Evolutionary conservation across 2,329 filamentous ascomycete genomes (phyloP).

Genomic region (Pezicula carpinea): DNA sequence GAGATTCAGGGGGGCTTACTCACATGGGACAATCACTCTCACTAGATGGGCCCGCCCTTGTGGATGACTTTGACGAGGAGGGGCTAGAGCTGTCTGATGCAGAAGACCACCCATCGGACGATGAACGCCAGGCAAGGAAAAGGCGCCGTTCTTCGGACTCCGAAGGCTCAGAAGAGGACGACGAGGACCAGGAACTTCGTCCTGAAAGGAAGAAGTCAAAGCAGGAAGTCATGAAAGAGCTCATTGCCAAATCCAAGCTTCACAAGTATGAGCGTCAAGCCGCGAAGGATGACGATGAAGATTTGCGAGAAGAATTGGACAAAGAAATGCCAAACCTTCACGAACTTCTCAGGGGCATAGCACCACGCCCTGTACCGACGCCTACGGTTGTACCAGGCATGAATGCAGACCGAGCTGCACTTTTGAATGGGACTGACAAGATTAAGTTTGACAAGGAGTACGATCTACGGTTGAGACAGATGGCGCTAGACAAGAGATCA

Average conservation of each 20-base stretch:
- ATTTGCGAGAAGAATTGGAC: slow-evolving; percentile 78
- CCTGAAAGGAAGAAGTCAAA: slow-evolving; percentile 90
- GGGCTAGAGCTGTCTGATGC: slow-evolving; percentile 58
- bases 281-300: slow-evolving; percentile 88
- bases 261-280: slow-evolving; percentile 94
- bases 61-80: slow-evolving; percentile 76
- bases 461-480: slow-evolving; percentile 74
- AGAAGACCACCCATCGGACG: slow-evolving; percentile 52
- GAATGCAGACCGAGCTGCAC: slow-evolving; percentile 58
- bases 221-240: slow-evolving; percentile 95
- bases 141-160: slow-evolving; percentile 46
- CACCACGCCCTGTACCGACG: slow-evolving; percentile 40
- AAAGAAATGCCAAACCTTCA: slow-evolving; percentile 76
- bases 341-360: slow-evolving; percentile 58
- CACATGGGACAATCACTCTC: slow-evolving; percentile 75
- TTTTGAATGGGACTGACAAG: slow-evolving; percentile 57
- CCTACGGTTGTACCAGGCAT: slow-evolving; percentile 40
- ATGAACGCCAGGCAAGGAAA: slow-evolving; percentile 51
- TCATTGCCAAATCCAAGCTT: slow-evolving; percentile 94
- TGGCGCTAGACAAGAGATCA: slow-evolving; percentile 80
- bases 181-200: slow-evolving; percentile 47
- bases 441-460: slow-evolving; percentile 79
- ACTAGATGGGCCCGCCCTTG: slow-evolving; percentile 48
- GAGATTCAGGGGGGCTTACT: slow-evolving; percentile 65
- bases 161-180: slow-evolving; percentile 45